Evolutionary conservation across 1,139 yeast genomes (phyloP).

Genomic region (Yamadazyma jaroonii): DNA sequence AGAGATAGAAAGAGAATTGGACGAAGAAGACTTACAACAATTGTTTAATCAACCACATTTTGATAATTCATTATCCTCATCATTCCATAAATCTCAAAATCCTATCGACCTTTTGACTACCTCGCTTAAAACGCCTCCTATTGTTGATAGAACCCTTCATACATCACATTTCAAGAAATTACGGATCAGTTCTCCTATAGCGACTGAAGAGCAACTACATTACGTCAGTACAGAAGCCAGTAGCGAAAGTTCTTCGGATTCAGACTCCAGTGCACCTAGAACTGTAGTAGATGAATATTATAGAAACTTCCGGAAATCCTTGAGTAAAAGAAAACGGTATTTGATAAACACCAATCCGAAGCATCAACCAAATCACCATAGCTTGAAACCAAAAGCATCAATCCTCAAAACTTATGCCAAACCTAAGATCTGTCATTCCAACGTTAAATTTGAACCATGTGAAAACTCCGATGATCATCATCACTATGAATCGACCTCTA

Average conservation of each 20-base stretch:
- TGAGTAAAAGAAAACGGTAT: constrained; percentile 17
- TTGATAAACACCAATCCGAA: constrained; percentile 34
- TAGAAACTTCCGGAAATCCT: constrained; percentile 11
- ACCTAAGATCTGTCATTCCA: not conserved
- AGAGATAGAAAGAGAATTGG: no score
- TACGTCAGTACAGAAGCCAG: constrained; percentile 13
- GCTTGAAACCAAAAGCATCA: constrained; percentile 40
- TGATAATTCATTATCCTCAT: constrained; percentile 13
- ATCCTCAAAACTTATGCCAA: constrained; percentile 26
- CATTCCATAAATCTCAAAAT: constrained; percentile 16
- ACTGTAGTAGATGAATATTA: constrained; percentile 16
- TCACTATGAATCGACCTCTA: not conserved
- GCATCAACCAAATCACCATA: constrained; percentile 44
- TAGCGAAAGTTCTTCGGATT: constrained; percentile 24
- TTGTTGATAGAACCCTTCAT: constrained; percentile 35
- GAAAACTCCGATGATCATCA: not conserved
- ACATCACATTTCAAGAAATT: constrained; percentile 43
- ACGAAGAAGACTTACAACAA: not conserved
- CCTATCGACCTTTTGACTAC: constrained; percentile 20
- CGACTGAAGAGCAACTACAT: constrained; percentile 9
- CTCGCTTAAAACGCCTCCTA: constrained; percentile 33
- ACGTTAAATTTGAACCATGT: not conserved
- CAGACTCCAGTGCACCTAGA: constrained; percentile 21
- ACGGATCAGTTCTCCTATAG: constrained; percentile 40
- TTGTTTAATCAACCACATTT: constrained; percentile 11